Conservation (phyloP, 345 rosid genomes). For the Arabidopsis arenosa region DNA sequence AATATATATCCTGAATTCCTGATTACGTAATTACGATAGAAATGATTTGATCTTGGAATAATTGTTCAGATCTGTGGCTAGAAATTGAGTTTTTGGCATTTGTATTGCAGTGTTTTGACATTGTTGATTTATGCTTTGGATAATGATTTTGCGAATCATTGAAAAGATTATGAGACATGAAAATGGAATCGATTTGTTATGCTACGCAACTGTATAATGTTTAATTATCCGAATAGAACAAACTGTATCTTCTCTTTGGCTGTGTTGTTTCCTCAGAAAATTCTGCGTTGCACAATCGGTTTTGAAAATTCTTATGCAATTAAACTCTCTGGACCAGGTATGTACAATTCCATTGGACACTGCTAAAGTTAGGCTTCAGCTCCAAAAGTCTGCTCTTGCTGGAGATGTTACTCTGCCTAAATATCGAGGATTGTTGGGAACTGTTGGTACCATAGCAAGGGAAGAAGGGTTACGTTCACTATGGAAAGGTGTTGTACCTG, state of each 20-base stretch:
- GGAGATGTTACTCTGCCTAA: constrained; percentile 74
- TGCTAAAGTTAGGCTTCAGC: constrained; percentile 99
- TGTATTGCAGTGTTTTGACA: background rate
- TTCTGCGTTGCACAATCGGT: background rate
- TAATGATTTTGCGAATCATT: background rate
- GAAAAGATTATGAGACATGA: constrained; percentile 1
- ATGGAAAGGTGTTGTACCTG: constrained; percentile 97
- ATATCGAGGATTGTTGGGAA: constrained; percentile 90
- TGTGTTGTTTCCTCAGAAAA: too few species aligned
- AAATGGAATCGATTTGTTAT: background rate
- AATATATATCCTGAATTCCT: background rate
- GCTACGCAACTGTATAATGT: background rate
- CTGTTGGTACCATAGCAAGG: constrained; percentile 87
- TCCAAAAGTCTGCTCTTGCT: constrained; percentile 69
- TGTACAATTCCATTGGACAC: constrained; percentile 97
- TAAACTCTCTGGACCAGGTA: constrained; percentile 54
- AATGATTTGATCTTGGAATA: constrained; percentile 3
- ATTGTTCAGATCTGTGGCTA: constrained; percentile 27
- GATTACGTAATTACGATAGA: background rate
- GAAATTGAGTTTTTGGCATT: constrained; percentile 15
- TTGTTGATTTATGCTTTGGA: background rate
- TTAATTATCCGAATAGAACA: background rate
- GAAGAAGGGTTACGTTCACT: constrained; percentile 93
- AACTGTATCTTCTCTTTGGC: background rate
- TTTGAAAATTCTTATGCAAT: constrained; percentile 8